Base-by-base conservation (phyloP, 2,329 filamentous ascomycete genomes). In the Grosmannia penicillata region DNA sequence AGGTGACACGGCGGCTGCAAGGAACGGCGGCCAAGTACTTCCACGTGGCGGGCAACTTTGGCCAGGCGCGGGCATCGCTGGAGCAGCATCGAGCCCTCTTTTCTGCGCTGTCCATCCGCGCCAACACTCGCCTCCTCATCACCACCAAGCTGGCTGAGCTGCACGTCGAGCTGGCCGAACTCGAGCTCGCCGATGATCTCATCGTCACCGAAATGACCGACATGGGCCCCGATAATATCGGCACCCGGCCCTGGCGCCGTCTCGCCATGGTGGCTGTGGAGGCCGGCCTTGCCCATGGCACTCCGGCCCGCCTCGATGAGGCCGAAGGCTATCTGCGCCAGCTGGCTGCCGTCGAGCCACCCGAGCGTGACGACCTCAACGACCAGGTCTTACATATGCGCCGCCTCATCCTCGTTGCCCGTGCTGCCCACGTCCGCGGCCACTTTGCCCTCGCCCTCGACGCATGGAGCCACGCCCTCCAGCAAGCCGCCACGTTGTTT, bases 321-420 rank as follows among this genome's bases (percentile, higher is more conserved):
- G 49, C 50, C 1, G 40, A 42, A 0, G 18, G 38, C 0, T 31
- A 47, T 1, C 42, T 57, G 0, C n/a, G 42, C 2, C 40, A 48
- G 0, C 34, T 55, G 0, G 35, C 40, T 0, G 36, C 40, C 0
- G 37, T 45, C 0, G 49, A 50, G 4, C 54, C 53, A 0, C 40
- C 43, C 0, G 47, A 49, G 14, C 31, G 52, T 6, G 49, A 56
- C 14, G 51, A 57, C 7, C 36, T 57, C 0, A 49, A 55, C 13
- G 54, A 57, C 3, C 51, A 57, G 29, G 46, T 54, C 4, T 42
- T 57, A 0, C 50, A 51, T 2, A 54, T 57, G 38, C 53, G 55
- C 1, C 44, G 49, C 0, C 9, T 56, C 0, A 41, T 57, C 14
- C 43, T 49, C 4, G 41, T 36, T 3, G 53, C 55, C 1, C 51